Conservation (phyloP, 192 early-diverging fungal species). For the Dispira simplex region DNA sequence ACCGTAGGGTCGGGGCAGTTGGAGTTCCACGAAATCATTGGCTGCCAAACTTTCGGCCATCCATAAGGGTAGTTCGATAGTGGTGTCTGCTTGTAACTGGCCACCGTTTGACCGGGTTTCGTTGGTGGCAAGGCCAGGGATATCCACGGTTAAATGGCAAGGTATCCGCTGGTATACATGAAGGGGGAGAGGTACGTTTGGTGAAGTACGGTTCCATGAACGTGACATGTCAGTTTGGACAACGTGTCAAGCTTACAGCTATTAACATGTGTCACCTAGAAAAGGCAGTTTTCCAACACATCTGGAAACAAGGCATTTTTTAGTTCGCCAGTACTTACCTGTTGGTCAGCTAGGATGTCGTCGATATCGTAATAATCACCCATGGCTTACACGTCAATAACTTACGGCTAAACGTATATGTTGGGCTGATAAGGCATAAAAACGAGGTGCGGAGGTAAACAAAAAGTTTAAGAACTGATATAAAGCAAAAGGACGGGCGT, state of each 20-base stretch:
- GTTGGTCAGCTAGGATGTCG: slow-evolving; percentile 35
- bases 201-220: background rate
- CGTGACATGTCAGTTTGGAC: background rate
- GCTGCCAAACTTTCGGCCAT: slow-evolving; percentile 19
- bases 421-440: too few relatives aligned
- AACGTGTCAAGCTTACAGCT: background rate
- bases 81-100: slow-evolving; percentile 16
- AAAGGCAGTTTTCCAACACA: background rate
- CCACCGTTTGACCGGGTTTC: background rate
- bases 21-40: slow-evolving; percentile 17
- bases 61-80: slow-evolving; percentile 26
- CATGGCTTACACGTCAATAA: slow-evolving; percentile 6
- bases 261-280: background rate
- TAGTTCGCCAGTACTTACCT: slow-evolving; percentile 15
- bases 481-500: too few relatives aligned
- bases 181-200: background rate
- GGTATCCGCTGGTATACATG: slow-evolving; percentile 5
- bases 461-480: too few relatives aligned
- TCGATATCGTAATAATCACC: slow-evolving; percentile 42
- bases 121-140: background rate
- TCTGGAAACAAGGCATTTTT: background rate
- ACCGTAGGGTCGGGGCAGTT: slow-evolving; percentile 21
- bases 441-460: too few relatives aligned
- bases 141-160: background rate
- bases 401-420: too few relatives aligned